These are phyloP conservation scores for Solanum infundibuliforme DNA, from an alignment of 257 asterid genomes.

Conservation along the genomic window DNA sequence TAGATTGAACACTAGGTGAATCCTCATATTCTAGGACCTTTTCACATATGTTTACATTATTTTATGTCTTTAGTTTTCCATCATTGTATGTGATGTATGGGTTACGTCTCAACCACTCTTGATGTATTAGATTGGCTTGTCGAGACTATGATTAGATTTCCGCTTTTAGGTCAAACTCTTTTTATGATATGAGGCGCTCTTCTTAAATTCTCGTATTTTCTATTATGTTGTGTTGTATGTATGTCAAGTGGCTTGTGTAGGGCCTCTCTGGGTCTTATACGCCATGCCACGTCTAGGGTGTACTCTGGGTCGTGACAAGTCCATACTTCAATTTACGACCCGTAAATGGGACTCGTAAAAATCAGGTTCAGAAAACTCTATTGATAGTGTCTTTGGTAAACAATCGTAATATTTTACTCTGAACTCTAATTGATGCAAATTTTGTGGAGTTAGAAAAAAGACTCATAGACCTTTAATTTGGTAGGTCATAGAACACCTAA, in stretches of 20 bases:
- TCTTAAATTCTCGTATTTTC: background rate
- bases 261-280: background rate
- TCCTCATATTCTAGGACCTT: background rate
- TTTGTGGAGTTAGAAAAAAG: background rate
- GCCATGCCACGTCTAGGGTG: background rate
- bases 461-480: background rate
- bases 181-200: background rate
- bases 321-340: background rate
- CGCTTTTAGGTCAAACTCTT: background rate
- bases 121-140: background rate
- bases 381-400: background rate
- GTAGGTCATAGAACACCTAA: background rate
- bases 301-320: background rate
- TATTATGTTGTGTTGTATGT: background rate
- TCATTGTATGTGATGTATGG: background rate
- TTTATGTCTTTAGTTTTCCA: background rate
- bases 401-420: no score
- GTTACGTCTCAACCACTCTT: background rate
- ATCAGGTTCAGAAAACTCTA: background rate
- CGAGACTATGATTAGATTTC: background rate
- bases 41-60: background rate
- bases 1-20: background rate
- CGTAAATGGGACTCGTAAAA: background rate
- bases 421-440: background rate
- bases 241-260: background rate